Percentiles rank a stretch among this genome's conserved stretches.
These are phyloP conservation scores for Dipodascus albidus DNA, from an alignment of 805 yeast genomes.

Conservation along the genomic window DNA sequence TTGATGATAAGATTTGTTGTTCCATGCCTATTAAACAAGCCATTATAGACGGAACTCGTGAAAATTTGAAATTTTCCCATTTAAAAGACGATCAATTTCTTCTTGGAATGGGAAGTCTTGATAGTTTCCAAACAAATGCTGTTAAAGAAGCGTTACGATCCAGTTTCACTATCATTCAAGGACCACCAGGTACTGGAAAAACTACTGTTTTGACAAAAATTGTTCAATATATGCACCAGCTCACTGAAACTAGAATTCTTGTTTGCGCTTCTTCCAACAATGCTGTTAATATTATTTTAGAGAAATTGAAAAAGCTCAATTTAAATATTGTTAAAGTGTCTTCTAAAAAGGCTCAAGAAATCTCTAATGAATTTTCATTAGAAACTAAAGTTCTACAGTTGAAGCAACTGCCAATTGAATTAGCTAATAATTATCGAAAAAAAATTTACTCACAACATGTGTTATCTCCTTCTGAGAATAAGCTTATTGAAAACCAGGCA, in stretches of 20 bases:
- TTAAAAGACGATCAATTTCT: slow-evolving; percentile 46
- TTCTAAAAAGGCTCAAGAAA: slow-evolving; percentile 65
- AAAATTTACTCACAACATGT: slow-evolving; percentile 38
- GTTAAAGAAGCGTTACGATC: slow-evolving; percentile 54
- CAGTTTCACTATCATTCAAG: slow-evolving; percentile 78
- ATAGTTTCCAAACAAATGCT: slow-evolving; percentile 70
- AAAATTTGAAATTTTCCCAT: too few species aligned
- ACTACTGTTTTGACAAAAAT: slow-evolving; percentile 89
- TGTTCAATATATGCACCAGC: slow-evolving; percentile 57
- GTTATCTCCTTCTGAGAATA: slow-evolving; percentile 19
- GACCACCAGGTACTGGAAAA: slow-evolving; percentile 98
- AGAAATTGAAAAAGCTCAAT: slow-evolving; percentile 57
- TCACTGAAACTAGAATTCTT: slow-evolving; percentile 52
- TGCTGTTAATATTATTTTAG: slow-evolving; percentile 85
- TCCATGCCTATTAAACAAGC: too few species aligned
- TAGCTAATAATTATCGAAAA: slow-evolving; percentile 52
- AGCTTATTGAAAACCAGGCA: neutral
- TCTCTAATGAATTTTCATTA: slow-evolving; percentile 43
- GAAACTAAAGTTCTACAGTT: slow-evolving; percentile 47
- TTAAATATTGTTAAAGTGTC: slow-evolving; percentile 65
- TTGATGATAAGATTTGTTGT: too few species aligned
- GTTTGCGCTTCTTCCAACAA: slow-evolving; percentile 96
- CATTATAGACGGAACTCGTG: too few species aligned
- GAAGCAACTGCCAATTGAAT: slow-evolving; percentile 46
- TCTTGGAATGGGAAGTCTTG: slow-evolving; percentile 57